phyloP scores from a whole-genome alignment of 2,329 filamentous ascomycete genomes.

The Aspergillus fumigatiaffinis region DNA sequence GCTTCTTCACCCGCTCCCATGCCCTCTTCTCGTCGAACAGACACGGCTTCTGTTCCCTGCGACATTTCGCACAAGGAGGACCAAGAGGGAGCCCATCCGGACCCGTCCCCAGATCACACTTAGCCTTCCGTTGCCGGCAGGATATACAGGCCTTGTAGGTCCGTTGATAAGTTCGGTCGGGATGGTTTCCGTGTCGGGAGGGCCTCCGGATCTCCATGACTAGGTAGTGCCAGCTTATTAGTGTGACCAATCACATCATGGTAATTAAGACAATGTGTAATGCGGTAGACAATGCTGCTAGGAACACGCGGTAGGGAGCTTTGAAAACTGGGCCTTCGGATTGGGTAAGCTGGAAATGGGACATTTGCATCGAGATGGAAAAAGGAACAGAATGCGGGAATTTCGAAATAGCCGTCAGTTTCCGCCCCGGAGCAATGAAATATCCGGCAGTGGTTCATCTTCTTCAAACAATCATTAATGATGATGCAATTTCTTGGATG shows the following conservation, averaged over 20 bases:
- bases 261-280: neutral
- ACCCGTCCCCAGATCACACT: conserved; percentile 45
- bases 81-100: conserved; percentile 37
- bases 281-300: neutral
- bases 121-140: conserved; percentile 51
- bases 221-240: neutral
- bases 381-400: neutral
- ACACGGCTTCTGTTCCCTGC: conserved; percentile 49
- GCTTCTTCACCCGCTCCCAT: conserved; percentile 37
- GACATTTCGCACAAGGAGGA: conserved; percentile 47
- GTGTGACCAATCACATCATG: conserved; percentile 13
- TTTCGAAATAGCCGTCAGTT: conserved; percentile 17
- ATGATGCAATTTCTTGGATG: neutral
- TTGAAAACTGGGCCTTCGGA: neutral
- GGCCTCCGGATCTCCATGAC: conserved; percentile 20
- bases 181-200: conserved; percentile 12
- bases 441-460: neutral
- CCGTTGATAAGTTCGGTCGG: conserved; percentile 44
- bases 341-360: neutral
- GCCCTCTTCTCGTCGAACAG: conserved; percentile 44
- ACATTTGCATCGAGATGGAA: neutral
- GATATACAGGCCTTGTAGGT: conserved; percentile 54
- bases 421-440: conserved; percentile 2
- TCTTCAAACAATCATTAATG: neutral
- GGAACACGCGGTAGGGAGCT: neutral